Conservation (phyloP, 371 early-diverging fungal species). For the Catenaria anguillulae region DNA sequence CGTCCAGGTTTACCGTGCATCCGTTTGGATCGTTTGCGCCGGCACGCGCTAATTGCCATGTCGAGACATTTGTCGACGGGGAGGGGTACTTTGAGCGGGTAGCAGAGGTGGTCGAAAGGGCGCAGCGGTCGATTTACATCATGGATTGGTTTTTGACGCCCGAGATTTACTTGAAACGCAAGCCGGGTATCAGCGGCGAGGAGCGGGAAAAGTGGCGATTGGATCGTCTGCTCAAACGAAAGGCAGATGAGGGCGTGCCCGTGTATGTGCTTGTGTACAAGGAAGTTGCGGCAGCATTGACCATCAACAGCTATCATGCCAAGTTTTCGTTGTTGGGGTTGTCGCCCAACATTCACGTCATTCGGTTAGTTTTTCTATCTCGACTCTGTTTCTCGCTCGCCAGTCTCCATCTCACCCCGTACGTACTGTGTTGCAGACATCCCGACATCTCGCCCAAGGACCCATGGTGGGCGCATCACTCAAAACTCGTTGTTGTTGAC, state of each 20-base stretch:
- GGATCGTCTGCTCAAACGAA: conserved; percentile 61
- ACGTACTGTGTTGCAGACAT: too few species aligned
- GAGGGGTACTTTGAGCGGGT: conserved; percentile 68
- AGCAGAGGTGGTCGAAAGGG: conserved; percentile 57
- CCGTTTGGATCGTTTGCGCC: conserved; percentile 71
- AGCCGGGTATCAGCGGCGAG: conserved; percentile 34
- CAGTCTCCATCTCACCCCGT: too few species aligned
- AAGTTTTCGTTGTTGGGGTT: conserved; percentile 57
- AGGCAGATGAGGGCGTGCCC: conserved; percentile 75
- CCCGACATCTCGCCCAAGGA: too few species aligned
- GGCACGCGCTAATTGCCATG: conserved; percentile 50
- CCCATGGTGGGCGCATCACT: conserved; percentile 52
- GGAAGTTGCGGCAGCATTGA: conserved; percentile 65
- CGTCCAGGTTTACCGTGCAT: too few species aligned
- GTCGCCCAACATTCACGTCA: conserved; percentile 48
- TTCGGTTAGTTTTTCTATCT: too few species aligned
- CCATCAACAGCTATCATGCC: conserved; percentile 36
- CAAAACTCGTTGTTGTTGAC: conserved; percentile 81
- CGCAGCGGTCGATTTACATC: conserved; percentile 63
- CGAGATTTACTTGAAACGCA: conserved; percentile 24
- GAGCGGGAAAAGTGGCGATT: conserved; percentile 60
- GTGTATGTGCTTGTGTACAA: conserved; percentile 83
- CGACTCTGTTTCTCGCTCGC: too few species aligned
- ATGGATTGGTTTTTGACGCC: conserved; percentile 77
- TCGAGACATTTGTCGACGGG: conserved; percentile 65